Base-by-base conservation (phyloP, 2,329 filamentous ascomycete genomes). In the Scytalidium sp. region DNA sequence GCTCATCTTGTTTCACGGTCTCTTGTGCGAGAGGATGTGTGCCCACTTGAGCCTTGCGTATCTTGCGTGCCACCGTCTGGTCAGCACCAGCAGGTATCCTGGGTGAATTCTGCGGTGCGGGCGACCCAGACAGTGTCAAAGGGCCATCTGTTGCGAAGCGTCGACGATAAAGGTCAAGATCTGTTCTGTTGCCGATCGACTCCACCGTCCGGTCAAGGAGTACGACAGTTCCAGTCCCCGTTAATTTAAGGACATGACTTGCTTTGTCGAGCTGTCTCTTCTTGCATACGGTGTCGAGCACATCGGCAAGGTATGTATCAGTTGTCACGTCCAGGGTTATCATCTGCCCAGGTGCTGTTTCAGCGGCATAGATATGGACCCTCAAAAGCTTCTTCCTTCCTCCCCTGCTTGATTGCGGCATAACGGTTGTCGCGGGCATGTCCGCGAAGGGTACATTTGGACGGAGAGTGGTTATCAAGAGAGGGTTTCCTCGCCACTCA, bases 231-330 rank as follows among this genome's bases (percentile, higher is more conserved):
- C 86, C 86, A 2, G 87, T 88, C 13, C 83, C 83, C 1, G 85
- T 84, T 10, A 93, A 78, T 67, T 90, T 91, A 55, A 95, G 78
- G 4, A 93, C 85, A 64, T 90, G 88, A 50, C 85, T 82, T 17
- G 79, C 86, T 71, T 91, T 90, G 65, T 94, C 90, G 0, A 94
- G 74, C 50, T 88, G 83, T 41, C 90, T 78, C 67, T 88, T 89
- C 40, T 84, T 81, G 65, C 89, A 94, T 2, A 89, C 85, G 56
- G 84, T 76, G 62, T 93, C 88, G 46, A 93, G 82, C 22, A 94
- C 83, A 65, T 94, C 88, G 41, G 87, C 88, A 41, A 94, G 81
- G 64, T 92, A 94, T 23, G 85, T 93, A 58, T 93, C 88, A 0
- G 87, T 90, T 0, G 87, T 92, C 42, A 90, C 88, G 54, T 88